Conservation (phyloP, 2,329 filamentous ascomycete species). For the Colletotrichum eleusines region DNA sequence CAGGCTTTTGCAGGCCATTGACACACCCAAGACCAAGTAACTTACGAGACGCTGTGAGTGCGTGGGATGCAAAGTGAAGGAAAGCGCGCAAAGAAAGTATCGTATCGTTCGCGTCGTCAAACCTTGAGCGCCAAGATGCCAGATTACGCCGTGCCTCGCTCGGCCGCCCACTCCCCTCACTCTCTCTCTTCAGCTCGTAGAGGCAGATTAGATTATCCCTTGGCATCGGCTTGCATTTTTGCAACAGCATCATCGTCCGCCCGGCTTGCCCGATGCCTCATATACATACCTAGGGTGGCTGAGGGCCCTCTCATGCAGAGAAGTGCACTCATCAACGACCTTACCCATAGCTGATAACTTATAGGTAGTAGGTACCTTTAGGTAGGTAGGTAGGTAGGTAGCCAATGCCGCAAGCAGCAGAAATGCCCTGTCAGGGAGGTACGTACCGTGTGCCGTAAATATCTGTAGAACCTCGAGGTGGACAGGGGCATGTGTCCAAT, state of each 20-base stretch:
- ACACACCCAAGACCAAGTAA: too few species aligned
- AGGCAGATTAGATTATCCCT: not conserved
- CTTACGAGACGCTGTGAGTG: not conserved
- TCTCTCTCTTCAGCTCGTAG: not conserved
- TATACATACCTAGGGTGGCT: not conserved
- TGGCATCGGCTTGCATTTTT: not conserved
- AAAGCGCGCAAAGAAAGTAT: not conserved
- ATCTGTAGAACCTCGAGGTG: constrained; percentile 2
- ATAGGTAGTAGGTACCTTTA: too few species aligned
- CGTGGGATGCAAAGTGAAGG: not conserved
- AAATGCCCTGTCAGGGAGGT: constrained; percentile 10
- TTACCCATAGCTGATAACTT: too few species aligned
- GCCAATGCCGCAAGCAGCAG: constrained; percentile 5
- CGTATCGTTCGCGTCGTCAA: constrained; percentile 17
- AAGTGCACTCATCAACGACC: not conserved
- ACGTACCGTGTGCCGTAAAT: constrained; percentile 22
- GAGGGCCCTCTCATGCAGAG: not conserved
- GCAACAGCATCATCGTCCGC: not conserved
- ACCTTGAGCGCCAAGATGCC: constrained; percentile 10
- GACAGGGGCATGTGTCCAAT: not conserved
- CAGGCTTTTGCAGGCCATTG: not conserved
- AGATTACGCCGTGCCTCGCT: not conserved
- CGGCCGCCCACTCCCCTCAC: not conserved
- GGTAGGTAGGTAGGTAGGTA: too few species aligned
- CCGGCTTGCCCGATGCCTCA: constrained; percentile 9